phyloP scores from a whole-genome alignment of 2,329 filamentous ascomycete species.

The Fusarium illudens region DNA sequence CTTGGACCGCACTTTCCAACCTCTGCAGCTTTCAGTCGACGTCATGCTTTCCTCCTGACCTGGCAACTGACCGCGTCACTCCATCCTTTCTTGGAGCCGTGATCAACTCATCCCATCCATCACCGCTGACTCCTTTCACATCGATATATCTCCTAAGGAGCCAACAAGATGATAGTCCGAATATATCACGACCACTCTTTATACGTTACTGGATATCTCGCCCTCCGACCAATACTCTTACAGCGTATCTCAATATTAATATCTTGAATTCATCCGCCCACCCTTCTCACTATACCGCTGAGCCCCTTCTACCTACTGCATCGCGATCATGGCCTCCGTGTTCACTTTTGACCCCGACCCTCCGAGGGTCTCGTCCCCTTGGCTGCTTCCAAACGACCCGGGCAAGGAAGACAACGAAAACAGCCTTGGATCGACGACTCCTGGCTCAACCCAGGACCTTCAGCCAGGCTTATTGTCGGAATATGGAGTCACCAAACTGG shows the following conservation, averaged over 20 bases:
- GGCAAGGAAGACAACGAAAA: constrained; percentile 48
- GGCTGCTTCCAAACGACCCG: constrained; percentile 69
- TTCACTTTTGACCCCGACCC: constrained; percentile 95
- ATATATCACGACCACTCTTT: constrained; percentile 26
- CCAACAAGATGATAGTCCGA: constrained; percentile 40
- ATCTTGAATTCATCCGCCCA: constrained; percentile 22
- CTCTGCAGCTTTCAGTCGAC: constrained; percentile 5
- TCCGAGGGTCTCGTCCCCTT: constrained; percentile 88
- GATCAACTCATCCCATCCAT: constrained; percentile 32
- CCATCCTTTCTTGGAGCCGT: constrained; percentile 25
- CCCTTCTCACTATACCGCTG: neutral
- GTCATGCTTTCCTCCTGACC: constrained; percentile 38
- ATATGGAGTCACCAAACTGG: constrained; percentile 76
- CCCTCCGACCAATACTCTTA: constrained; percentile 14
- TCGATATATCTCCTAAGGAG: constrained; percentile 10
- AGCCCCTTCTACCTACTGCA: neutral
- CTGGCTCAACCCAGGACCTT: constrained; percentile 36
- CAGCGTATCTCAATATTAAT: constrained; percentile 23
- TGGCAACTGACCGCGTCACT: constrained; percentile 26
- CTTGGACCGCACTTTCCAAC: neutral
- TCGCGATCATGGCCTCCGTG: constrained; percentile 81
- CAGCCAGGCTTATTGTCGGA: constrained; percentile 60
- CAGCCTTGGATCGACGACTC: constrained; percentile 19
- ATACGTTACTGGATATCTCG: constrained; percentile 19
- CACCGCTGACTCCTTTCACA: constrained; percentile 13